Conservation (phyloP, 257 asterid species). For the Solanum chiquidenum region DNA sequence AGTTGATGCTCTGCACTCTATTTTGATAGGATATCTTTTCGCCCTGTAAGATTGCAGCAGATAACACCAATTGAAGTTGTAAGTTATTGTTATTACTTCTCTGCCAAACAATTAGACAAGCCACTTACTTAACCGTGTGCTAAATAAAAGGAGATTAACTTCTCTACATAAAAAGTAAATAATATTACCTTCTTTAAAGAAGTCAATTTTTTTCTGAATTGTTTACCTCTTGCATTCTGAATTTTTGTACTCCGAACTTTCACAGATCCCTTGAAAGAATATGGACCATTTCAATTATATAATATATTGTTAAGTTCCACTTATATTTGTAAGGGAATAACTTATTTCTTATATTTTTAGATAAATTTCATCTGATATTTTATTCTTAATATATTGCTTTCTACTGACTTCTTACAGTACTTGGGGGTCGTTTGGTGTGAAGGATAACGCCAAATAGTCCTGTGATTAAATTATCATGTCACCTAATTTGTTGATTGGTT, state of each 20-base stretch:
- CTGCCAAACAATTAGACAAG: slow-evolving; percentile 8
- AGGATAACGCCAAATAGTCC: too few species aligned
- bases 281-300: background rate
- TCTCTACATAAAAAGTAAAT: background rate
- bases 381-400: background rate
- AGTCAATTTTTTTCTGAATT: background rate
- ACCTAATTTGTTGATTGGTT: too few species aligned
- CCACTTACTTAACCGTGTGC: background rate
- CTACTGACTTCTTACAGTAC: background rate
- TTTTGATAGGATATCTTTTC: slow-evolving; percentile 77
- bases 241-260: background rate
- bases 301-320: background rate
- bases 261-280: background rate
- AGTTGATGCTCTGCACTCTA: slow-evolving; percentile 58
- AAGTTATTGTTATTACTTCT: slow-evolving; percentile 50
- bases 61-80: slow-evolving; percentile 29
- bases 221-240: background rate
- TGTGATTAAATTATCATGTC: too few species aligned
- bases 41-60: slow-evolving; percentile 63
- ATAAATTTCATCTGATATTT: background rate
- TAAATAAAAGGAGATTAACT: background rate
- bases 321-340: background rate
- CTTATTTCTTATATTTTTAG: background rate
- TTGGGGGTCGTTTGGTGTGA: too few species aligned
- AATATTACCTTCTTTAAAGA: background rate